Evolutionary conservation across 1,284 basidiomycete genomes (phyloP).

Genomic region (Anthracocystis panici-leucophaei): DNA sequence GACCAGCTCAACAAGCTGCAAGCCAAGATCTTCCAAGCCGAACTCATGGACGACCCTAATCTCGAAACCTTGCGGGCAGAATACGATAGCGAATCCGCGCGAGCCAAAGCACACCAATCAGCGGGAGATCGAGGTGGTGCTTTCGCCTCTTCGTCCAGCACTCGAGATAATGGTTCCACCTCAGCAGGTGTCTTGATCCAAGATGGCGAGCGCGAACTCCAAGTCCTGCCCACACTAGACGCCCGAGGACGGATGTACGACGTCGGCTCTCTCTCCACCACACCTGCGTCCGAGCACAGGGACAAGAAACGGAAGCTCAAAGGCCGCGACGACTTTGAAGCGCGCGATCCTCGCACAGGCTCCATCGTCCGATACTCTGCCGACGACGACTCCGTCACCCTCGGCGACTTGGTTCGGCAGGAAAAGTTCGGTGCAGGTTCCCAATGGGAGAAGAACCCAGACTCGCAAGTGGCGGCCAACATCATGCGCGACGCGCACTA

Average conservation of each 20-base stretch:
- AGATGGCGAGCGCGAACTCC: conserved; percentile 72
- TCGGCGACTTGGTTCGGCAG: conserved; percentile 91
- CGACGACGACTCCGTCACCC: conserved; percentile 86
- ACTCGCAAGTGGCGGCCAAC: conserved; percentile 86
- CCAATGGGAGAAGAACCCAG: conserved; percentile 88
- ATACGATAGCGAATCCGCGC: conserved; percentile 78
- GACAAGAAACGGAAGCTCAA: conserved; percentile 77
- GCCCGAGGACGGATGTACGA: conserved; percentile 88
- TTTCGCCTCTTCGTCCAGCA: conserved; percentile 21
- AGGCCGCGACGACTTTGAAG: conserved; percentile 78
- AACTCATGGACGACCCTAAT: conserved; percentile 79
- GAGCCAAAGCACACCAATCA: conserved; percentile 68
- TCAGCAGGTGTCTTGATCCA: conserved; percentile 19
- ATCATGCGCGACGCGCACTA: conserved; percentile 90
- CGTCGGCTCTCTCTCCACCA: conserved; percentile 77
- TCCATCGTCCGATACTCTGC: conserved; percentile 53
- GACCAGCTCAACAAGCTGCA: conserved; percentile 88
- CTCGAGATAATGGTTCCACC: background rate
- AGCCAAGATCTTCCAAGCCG: conserved; percentile 90
- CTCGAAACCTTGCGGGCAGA: conserved; percentile 83
- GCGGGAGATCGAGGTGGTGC: conserved; percentile 65
- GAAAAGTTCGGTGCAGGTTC: conserved; percentile 90
- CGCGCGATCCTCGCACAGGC: conserved; percentile 80
- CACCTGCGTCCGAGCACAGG: conserved; percentile 50
- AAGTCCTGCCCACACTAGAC: conserved; percentile 91